Evolutionary conservation across 139 green algal genomes (phyloP).

Genomic region (Tetratostichococcus sp.): DNA sequence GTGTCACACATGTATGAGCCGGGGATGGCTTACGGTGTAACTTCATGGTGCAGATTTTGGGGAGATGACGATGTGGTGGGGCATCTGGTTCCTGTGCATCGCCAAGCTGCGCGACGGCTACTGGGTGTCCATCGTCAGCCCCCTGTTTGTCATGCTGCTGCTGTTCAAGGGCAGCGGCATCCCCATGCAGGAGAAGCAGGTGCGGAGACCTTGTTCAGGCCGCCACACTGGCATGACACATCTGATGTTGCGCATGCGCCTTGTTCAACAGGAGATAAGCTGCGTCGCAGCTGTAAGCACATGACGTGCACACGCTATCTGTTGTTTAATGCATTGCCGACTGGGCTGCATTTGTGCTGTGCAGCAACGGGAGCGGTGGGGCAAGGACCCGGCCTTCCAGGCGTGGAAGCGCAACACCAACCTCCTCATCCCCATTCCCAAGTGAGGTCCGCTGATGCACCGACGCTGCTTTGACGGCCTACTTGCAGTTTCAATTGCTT

Average conservation of each 20-base stretch:
- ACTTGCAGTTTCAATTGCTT: too few relatives aligned
- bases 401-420: conserved; percentile 49
- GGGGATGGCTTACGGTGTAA: too few relatives aligned
- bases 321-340: too few relatives aligned
- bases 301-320: too few relatives aligned
- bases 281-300: too few relatives aligned
- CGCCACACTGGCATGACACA: neutral
- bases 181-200: conserved; percentile 58
- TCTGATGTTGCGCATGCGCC: neutral
- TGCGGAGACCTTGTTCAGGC: neutral
- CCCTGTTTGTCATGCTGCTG: conserved; percentile 66
- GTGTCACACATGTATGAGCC: too few relatives aligned
- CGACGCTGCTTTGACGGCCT: too few relatives aligned
- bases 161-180: conserved; percentile 67
- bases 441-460: conserved; percentile 8
- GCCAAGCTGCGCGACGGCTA: conserved; percentile 19
- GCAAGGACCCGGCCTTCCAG: conserved; percentile 44
- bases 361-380: conserved; percentile 52
- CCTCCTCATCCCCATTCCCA: conserved; percentile 50
- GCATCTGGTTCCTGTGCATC: conserved; percentile 54
- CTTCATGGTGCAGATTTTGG: conserved; percentile 60
- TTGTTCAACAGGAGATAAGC: too few relatives aligned
- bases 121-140: conserved; percentile 42
- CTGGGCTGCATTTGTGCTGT: too few relatives aligned
- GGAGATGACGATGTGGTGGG: conserved; percentile 68